Evolutionary conservation across 768 basidiomycete species (phyloP).

Genomic region (Trametes coccinea): DNA sequence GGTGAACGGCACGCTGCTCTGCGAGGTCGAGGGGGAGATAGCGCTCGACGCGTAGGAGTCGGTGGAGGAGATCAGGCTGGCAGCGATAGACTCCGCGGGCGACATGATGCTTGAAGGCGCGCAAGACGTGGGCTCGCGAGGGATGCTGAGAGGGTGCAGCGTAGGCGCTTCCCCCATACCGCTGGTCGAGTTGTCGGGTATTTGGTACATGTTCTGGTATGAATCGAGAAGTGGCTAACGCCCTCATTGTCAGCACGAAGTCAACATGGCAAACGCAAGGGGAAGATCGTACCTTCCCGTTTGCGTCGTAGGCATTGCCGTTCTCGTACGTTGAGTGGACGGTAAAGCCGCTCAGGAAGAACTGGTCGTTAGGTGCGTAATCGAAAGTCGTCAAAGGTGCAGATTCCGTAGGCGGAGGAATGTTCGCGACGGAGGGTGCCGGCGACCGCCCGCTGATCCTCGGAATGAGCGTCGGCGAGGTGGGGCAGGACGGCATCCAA

Average conservation of each 20-base stretch:
- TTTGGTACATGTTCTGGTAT: slow-evolving; percentile 16
- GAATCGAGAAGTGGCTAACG: slow-evolving; percentile 4
- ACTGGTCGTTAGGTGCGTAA: slow-evolving; percentile 49
- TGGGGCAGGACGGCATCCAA: slow-evolving; percentile 61
- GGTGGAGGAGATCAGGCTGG: slow-evolving; percentile 32
- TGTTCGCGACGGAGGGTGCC: slow-evolving; percentile 44
- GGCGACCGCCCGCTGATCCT: slow-evolving; percentile 61
- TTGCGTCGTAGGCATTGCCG: background rate
- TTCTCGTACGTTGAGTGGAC: slow-evolving; percentile 31
- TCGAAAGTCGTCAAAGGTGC: slow-evolving; percentile 50
- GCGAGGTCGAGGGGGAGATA: slow-evolving; percentile 50
- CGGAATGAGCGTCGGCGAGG: slow-evolving; percentile 53
- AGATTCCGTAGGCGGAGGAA: slow-evolving; percentile 39
- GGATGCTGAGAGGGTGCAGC: slow-evolving; percentile 47
- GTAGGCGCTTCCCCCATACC: slow-evolving; percentile 41
- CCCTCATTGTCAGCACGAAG: background rate
- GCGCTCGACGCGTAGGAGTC: slow-evolving; percentile 40
- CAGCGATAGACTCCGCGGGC: slow-evolving; percentile 37
- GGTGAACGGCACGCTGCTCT: slow-evolving; percentile 47
- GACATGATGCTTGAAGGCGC: slow-evolving; percentile 25
- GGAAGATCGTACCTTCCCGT: slow-evolving; percentile 46
- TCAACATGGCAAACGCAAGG: slow-evolving; percentile 29
- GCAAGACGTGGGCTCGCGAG: slow-evolving; percentile 33
- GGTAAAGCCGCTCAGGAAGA: slow-evolving; percentile 41
- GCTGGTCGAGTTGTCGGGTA: slow-evolving; percentile 3